Conservation (phyloP, 1,284 basidiomycete species). For the Trichosporon asahii region DNA sequence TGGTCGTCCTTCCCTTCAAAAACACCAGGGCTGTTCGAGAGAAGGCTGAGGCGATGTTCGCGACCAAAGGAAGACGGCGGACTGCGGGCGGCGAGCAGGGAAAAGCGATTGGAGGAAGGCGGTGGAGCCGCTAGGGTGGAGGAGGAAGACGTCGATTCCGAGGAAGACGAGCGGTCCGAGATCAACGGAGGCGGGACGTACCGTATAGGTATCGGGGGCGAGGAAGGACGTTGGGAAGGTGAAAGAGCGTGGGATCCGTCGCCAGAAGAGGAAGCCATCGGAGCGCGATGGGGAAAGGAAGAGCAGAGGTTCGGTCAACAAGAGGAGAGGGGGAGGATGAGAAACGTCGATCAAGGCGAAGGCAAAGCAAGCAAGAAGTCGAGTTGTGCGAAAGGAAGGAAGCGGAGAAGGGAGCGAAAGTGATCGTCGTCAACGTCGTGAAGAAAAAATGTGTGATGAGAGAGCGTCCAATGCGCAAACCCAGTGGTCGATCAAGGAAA, state of each 20-base stretch:
- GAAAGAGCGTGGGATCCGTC: constrained; percentile 3
- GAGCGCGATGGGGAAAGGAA: background rate
- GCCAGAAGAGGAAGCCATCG: background rate
- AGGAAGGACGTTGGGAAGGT: background rate
- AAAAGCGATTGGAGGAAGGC: background rate
- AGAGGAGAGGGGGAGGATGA: background rate
- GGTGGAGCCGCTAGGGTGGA: background rate
- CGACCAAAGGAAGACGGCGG: constrained; percentile 3
- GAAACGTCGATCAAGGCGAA: background rate
- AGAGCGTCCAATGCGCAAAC: background rate
- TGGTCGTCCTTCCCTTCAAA: constrained; percentile 22
- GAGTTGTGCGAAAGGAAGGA: background rate
- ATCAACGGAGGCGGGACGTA: background rate
- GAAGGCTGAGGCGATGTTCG: constrained; percentile 1
- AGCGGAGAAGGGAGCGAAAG: background rate
- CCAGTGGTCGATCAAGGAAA: background rate
- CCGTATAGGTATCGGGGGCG: background rate
- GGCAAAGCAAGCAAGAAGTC: background rate
- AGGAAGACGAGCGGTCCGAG: background rate
- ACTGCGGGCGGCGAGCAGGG: background rate
- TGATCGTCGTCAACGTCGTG: background rate
- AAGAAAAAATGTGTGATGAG: background rate
- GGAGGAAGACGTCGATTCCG: background rate
- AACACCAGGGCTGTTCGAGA: constrained; percentile 8
- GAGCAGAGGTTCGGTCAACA: background rate